A percentile compares a stretch with the other conserved stretches of the same genome.
Evolutionary conservation across 2,329 filamentous ascomycete species (phyloP).

Genomic region (Ilyonectria destructans): DNA sequence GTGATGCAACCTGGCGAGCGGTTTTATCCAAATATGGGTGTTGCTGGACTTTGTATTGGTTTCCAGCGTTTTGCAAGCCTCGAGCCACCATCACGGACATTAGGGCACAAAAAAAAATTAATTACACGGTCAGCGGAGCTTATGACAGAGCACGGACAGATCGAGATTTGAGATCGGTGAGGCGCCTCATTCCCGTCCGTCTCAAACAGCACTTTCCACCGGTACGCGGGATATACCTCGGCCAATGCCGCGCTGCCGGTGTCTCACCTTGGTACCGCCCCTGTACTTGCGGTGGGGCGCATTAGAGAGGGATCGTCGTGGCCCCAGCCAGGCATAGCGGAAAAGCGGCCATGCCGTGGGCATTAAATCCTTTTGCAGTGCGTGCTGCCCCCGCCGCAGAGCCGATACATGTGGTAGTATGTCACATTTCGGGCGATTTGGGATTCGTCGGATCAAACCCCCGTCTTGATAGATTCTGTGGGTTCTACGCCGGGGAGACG

Average conservation of each 20-base stretch:
- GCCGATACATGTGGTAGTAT: not conserved
- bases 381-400: conserved; percentile 1
- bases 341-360: conserved; percentile 16
- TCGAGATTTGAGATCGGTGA: conserved; percentile 30
- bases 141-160: conserved; percentile 5
- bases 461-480: not conserved
- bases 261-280: conserved; percentile 1
- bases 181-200: conserved; percentile 22
- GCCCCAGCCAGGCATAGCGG: conserved; percentile 9
- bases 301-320: conserved; percentile 22
- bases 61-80: not conserved
- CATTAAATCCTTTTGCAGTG: conserved; percentile 1
- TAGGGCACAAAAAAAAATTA: not conserved
- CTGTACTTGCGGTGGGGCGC: conserved; percentile 23
- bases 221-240: conserved; percentile 21
- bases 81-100: not conserved
- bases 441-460: not conserved
- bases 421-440: conserved; percentile 1
- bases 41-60: not conserved
- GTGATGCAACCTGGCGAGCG: conserved; percentile 20
- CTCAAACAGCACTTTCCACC: conserved; percentile 1
- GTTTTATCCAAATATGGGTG: conserved; percentile 17
- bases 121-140: not conserved
- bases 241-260: not conserved
- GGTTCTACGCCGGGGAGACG: not conserved